These are phyloP conservation scores for Achaetomiella virescens DNA, from an alignment of 495 filamentous ascomycete species.

Conservation along the genomic window DNA sequence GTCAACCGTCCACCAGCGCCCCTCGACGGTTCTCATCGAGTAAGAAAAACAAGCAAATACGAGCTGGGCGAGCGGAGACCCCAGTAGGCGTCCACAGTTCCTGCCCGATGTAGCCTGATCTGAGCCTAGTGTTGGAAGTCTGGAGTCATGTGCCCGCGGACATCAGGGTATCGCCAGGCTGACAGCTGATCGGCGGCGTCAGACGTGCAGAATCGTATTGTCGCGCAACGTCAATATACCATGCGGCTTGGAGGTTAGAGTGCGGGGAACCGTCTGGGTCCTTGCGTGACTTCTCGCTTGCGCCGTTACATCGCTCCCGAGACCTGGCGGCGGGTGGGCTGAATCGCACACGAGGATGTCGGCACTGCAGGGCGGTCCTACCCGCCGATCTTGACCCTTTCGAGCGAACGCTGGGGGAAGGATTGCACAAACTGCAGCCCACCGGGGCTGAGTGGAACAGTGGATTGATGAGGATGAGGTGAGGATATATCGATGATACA, in stretches of 20 bases:
- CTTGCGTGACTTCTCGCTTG: not conserved
- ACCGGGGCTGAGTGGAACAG: not conserved
- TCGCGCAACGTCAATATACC: not conserved
- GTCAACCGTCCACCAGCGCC: not conserved
- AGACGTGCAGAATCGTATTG: not conserved
- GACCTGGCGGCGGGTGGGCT: not conserved
- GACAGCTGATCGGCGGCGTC: not conserved
- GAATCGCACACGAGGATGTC: not conserved
- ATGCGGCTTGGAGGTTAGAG: not conserved
- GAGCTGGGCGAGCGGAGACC: not conserved
- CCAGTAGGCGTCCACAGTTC: not conserved
- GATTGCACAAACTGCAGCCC: not conserved
- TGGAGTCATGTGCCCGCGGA: not conserved
- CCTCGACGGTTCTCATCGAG: not conserved
- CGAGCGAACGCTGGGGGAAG: not conserved
- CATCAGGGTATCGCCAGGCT: not conserved
- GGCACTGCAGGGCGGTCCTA: not conserved
- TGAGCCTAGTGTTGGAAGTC: not conserved
- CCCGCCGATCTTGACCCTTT: slow-evolving; percentile 6
- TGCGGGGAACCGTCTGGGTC: slow-evolving; percentile 1
- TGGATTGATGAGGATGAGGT: not conserved
- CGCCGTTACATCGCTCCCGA: not conserved
- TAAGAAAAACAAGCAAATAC: slow-evolving; percentile 7
- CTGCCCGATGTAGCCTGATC: not conserved
- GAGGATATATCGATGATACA: not conserved